Conservation (phyloP, 345 rosid genomes). For the Populus alba region DNA sequence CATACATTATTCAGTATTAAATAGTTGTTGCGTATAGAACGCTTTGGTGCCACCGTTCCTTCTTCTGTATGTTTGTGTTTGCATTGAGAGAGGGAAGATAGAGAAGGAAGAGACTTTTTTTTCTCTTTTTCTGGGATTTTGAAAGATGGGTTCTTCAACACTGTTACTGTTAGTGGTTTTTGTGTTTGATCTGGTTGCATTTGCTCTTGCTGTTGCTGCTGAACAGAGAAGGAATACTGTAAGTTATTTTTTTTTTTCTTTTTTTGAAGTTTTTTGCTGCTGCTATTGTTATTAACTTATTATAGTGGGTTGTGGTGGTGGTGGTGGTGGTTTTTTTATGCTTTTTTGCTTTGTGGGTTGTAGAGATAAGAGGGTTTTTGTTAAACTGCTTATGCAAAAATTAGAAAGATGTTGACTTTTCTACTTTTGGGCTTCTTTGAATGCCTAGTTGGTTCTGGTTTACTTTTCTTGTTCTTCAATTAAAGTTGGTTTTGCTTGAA, state of each 20-base stretch:
- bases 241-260: constrained; percentile 25
- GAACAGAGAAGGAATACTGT: constrained; percentile 87
- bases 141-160: constrained; percentile 55
- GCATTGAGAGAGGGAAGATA: not conserved
- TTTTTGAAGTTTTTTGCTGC: not conserved
- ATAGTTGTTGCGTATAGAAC: not conserved
- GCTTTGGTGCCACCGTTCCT: not conserved
- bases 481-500: not conserved
- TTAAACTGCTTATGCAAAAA: not conserved
- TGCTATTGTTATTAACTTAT: not conserved
- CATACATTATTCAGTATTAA: not conserved
- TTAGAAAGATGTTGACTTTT: not conserved
- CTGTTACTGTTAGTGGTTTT: constrained; percentile 61
- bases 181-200: constrained; percentile 73
- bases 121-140: constrained; percentile 5
- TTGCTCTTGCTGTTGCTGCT: constrained; percentile 93
- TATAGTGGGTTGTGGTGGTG: not conserved
- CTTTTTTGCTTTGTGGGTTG: not conserved
- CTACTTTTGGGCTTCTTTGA: not conserved
- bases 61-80: not conserved
- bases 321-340: not conserved
- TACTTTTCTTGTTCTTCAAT: too few relatives aligned
- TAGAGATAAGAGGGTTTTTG: not conserved
- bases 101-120: not conserved
- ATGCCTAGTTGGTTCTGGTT: not conserved